Conservation (phyloP, 768 basidiomycete genomes). For the Tulasnella calospora region DNA sequence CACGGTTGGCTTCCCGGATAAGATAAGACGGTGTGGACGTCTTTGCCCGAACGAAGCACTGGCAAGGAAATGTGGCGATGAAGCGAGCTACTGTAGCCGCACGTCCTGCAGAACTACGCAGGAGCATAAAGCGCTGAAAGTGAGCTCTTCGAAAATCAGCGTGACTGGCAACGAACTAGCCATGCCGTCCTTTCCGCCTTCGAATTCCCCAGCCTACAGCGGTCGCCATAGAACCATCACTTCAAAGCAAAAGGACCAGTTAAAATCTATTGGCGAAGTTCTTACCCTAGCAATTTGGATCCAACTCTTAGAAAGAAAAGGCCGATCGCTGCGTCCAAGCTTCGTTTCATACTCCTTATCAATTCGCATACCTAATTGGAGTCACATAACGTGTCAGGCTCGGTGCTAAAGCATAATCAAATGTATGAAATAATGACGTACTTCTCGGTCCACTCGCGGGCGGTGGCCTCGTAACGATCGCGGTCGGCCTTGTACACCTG, state of each 20-base stretch:
- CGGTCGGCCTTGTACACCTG: slow-evolving; percentile 96
- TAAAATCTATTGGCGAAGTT: neutral
- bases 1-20: too few species aligned
- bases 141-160: too few species aligned
- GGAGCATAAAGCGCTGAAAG: too few species aligned
- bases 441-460: slow-evolving; percentile 99
- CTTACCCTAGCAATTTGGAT: neutral
- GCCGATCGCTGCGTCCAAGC: neutral
- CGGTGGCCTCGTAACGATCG: slow-evolving; percentile 92
- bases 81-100: too few species aligned
- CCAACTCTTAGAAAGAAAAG: neutral
- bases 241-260: neutral
- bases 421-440: slow-evolving; percentile 43
- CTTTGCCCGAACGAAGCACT: too few species aligned
- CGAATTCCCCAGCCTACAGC: too few species aligned
- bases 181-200: too few species aligned
- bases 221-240: neutral
- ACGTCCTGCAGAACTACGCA: too few species aligned
- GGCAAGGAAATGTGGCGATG: too few species aligned
- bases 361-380: neutral
- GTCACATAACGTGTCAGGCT: neutral
- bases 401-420: neutral
- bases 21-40: too few species aligned
- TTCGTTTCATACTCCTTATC: neutral
- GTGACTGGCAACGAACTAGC: too few species aligned